Evolutionary conservation across 2,329 filamentous ascomycete genomes (phyloP), one percentile per base, ranked within the genome.

Genomic region (Rhytidhysteron rufulum): DNA sequence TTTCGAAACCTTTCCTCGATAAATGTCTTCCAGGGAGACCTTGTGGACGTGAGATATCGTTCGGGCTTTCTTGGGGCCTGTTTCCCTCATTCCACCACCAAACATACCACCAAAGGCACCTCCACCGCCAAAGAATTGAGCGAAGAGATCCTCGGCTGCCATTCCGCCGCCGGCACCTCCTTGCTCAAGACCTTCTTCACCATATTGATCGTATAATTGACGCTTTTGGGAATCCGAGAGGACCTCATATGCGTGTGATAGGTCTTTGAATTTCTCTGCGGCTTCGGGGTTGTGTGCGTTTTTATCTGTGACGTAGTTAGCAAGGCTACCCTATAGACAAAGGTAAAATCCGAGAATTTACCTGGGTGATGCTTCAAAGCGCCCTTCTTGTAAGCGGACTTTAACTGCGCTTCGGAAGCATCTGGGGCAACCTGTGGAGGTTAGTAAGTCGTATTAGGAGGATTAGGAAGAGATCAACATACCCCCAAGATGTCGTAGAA

Each of bases 31-130:
- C 38, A 98, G 81, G 10, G 88, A 90, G 45, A 98, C 93, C 72
- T 96, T 96, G 83, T 97, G 93, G 37, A 93, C 90, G 73, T 98
- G 93, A 70, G 95, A 88, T 57, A 98, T 98, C 43, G 91, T 95
- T 54, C 93, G 85, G 35, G 93, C 91, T 78, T 98, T 83, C 73
- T 83, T 83, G 22, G 91, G 91, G 15, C 90, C 91, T 41, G 82
- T 80, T 39, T 86, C 82, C 56, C 83, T 82, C 78, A 87, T 86
- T 53, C 86, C 85, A 55, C 83, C 82, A 44, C 84, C 83, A 37
- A 68, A 65, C 59, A 87, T 78, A 50, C 71, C 77, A 39, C 79
- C 79, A 50, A 88, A 86, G 46, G 83, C 83, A 47, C 81, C 80
- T 40, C 83, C 81, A 49, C 75, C 82, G 52, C 88, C 88, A 83